A percentile compares a stretch with the other conserved stretches of the same genome.
Conservation (phyloP, 306 rosid species). For the Lotus japonicus region DNA sequence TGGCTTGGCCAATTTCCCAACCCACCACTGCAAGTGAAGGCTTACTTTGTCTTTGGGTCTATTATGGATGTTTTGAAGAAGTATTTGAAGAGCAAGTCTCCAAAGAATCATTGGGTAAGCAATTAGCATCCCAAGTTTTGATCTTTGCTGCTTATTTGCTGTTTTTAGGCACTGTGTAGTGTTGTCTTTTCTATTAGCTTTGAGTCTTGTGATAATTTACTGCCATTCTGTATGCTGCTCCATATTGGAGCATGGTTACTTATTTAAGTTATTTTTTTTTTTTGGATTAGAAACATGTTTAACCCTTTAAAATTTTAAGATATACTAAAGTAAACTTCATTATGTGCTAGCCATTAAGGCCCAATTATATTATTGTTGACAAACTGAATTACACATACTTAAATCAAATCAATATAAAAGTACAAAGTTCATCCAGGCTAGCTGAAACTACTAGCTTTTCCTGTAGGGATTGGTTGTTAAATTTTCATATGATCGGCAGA, state of each 20-base stretch:
- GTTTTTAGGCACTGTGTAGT: slow-evolving; percentile 3
- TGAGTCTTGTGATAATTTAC: slow-evolving; percentile 11
- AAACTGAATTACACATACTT: not conserved
- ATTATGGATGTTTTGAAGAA: slow-evolving; percentile 88
- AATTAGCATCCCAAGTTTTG: slow-evolving; percentile 20
- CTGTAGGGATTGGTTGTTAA: too few relatives aligned
- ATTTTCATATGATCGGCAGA: too few relatives aligned
- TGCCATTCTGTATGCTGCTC: slow-evolving; percentile 23
- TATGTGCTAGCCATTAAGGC: not conserved
- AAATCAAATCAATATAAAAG: not conserved
- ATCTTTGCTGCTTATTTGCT: not conserved
- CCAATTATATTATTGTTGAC: not conserved
- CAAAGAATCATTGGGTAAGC: slow-evolving; percentile 34
- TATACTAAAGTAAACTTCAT: not conserved
- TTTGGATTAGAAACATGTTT: too few relatives aligned
- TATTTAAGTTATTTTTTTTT: too few relatives aligned
- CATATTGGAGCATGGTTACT: slow-evolving; percentile 13
- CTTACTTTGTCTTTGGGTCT: slow-evolving; percentile 72
- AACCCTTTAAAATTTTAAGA: not conserved
- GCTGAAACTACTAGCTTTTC: not conserved
- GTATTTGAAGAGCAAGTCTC: slow-evolving; percentile 70
- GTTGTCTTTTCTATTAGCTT: slow-evolving; percentile 14
- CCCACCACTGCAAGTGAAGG: slow-evolving; percentile 71
- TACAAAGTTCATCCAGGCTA: not conserved
- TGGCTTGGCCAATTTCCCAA: slow-evolving; percentile 72